A percentile compares a stretch with the other conserved stretches of the same genome.
Evolutionary conservation across 2,329 filamentous ascomycete genomes (phyloP).

Genomic region (Arthrobotrys sinensis): DNA sequence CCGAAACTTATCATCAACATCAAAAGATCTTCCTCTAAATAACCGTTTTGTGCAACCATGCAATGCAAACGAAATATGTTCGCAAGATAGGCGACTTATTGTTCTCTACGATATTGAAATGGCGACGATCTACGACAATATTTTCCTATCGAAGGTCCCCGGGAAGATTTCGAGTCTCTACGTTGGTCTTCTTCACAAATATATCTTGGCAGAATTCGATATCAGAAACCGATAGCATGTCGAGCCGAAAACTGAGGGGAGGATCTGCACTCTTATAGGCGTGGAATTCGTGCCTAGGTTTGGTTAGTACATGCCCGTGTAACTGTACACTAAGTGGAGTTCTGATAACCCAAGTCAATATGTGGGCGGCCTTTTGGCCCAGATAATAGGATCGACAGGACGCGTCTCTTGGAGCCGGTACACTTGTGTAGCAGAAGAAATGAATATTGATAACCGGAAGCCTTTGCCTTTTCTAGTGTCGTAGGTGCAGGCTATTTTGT

Average conservation of each 20-base stretch:
- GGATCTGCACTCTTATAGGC: slow-evolving; percentile 28
- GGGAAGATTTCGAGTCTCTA: neutral
- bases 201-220: neutral
- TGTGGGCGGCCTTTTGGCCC: slow-evolving; percentile 5
- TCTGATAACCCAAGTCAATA: neutral
- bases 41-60: slow-evolving; percentile 19
- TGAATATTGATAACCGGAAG: slow-evolving; percentile 9
- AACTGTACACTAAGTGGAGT: slow-evolving; percentile 1
- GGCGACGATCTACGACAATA: slow-evolving; percentile 29
- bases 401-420: slow-evolving; percentile 15
- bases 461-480: slow-evolving; percentile 1
- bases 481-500: neutral
- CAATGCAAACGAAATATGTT: neutral
- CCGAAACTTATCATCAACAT: neutral
- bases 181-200: neutral
- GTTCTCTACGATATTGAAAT: neutral
- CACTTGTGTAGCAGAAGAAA: slow-evolving; percentile 2
- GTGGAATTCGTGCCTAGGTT: neutral
- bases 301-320: neutral
- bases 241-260: slow-evolving; percentile 19
- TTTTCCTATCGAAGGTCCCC: slow-evolving; percentile 14
- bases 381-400: slow-evolving; percentile 30
- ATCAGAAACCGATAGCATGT: slow-evolving; percentile 13
- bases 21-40: neutral
- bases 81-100: slow-evolving; percentile 10